A percentile compares a stretch with the other conserved stretches of the same genome.
Evolutionary conservation across 2,329 filamentous ascomycete genomes (phyloP).

Genomic region (Botrytis deweyae): DNA sequence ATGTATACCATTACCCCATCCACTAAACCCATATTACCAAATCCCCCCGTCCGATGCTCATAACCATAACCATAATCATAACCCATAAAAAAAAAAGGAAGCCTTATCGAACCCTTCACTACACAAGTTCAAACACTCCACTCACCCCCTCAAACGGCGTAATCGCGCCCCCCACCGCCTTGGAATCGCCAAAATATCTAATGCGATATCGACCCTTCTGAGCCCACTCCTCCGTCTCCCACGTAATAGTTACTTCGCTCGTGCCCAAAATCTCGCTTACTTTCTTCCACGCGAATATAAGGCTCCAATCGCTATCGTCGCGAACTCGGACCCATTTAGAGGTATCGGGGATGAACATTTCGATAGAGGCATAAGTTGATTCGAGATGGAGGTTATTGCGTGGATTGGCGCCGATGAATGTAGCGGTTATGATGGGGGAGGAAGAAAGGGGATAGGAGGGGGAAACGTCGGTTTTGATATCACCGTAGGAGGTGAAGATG

Average conservation of each 20-base stretch:
- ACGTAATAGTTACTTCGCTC: slow-evolving; percentile 75
- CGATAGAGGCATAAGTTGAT: slow-evolving; percentile 74
- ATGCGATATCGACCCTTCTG: slow-evolving; percentile 70
- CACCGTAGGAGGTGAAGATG: slow-evolving; percentile 67
- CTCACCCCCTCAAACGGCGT: slow-evolving; percentile 69
- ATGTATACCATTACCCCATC: neutral
- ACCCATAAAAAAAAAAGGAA: neutral
- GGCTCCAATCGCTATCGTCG: slow-evolving; percentile 78
- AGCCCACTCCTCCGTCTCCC: slow-evolving; percentile 69
- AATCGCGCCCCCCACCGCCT: slow-evolving; percentile 59
- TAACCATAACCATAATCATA: neutral
- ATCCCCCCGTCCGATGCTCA: neutral
- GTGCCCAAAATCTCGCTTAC: slow-evolving; percentile 67
- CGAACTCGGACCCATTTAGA: slow-evolving; percentile 64
- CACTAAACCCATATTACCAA: neutral
- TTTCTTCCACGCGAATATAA: slow-evolving; percentile 78
- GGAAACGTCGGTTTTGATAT: slow-evolving; percentile 56
- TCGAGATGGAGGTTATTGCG: slow-evolving; percentile 82
- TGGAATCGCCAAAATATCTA: slow-evolving; percentile 82
- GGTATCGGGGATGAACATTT: slow-evolving; percentile 52
- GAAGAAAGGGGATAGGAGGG: slow-evolving; percentile 59
- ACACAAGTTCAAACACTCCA: slow-evolving; percentile 46
- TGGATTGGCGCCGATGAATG: slow-evolving; percentile 85
- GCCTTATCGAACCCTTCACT: neutral
- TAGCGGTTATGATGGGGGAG: slow-evolving; percentile 53